Evolutionary conservation across 805 yeast genomes (phyloP).

Genomic region (Kregervanrija delftensis): DNA sequence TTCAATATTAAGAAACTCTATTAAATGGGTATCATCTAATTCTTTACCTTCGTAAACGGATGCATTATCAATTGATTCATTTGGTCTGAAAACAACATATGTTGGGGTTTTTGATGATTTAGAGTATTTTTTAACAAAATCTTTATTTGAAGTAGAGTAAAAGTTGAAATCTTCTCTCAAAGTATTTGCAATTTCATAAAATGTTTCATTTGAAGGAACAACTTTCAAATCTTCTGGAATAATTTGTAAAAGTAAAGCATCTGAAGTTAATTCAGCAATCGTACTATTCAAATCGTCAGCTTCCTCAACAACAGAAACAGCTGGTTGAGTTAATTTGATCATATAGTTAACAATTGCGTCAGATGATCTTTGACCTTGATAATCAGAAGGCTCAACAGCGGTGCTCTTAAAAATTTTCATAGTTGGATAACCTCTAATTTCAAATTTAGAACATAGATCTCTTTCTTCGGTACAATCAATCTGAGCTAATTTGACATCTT

Average conservation of each 20-base stretch:
- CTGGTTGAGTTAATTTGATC: slow-evolving; percentile 77
- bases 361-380: slow-evolving; percentile 80
- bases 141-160: slow-evolving; percentile 37
- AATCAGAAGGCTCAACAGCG: slow-evolving; percentile 45
- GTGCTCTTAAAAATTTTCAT: slow-evolving; percentile 65
- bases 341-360: slow-evolving; percentile 71
- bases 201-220: slow-evolving; percentile 43
- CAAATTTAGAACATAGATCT: slow-evolving; percentile 60
- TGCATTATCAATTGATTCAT: slow-evolving; percentile 39
- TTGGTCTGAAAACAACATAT: slow-evolving; percentile 43
- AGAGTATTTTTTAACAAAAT: slow-evolving; percentile 30
- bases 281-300: slow-evolving; percentile 45
- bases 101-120: slow-evolving; percentile 29
- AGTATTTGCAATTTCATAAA: slow-evolving; percentile 51
- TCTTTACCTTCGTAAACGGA: slow-evolving; percentile 35
- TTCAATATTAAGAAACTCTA: slow-evolving; percentile 50
- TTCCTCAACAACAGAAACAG: slow-evolving; percentile 47
- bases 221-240: slow-evolving; percentile 27
- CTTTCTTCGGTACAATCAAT: slow-evolving; percentile 78
- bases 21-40: slow-evolving; percentile 31
- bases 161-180: slow-evolving; percentile 62
- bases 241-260: slow-evolving; percentile 53
- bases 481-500: slow-evolving; percentile 70
- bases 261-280: slow-evolving; percentile 36
- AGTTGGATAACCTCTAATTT: slow-evolving; percentile 79